Evolutionary conservation across 2,329 filamentous ascomycete genomes (phyloP).

Genomic region (Dactylonectria estremocensis): DNA sequence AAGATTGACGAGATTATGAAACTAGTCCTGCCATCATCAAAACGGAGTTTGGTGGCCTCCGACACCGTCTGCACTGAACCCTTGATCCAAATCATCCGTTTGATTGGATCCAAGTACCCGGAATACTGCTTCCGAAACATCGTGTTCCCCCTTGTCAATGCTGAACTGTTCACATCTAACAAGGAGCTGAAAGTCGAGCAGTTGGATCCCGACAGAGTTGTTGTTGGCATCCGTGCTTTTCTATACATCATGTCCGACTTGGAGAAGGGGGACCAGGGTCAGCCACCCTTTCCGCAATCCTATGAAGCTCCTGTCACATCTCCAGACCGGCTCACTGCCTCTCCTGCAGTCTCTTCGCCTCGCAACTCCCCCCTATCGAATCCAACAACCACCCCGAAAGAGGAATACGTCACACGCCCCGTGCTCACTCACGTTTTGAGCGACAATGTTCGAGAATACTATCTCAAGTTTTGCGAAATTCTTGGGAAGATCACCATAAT

Average conservation of each 20-base stretch:
- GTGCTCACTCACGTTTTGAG: constrained; percentile 75
- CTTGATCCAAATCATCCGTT: constrained; percentile 92
- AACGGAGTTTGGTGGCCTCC: constrained; percentile 84
- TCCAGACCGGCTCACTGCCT: constrained; percentile 67
- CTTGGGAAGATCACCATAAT: constrained; percentile 96
- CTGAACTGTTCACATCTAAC: constrained; percentile 85
- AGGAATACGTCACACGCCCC: constrained; percentile 78
- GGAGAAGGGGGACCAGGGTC: constrained; percentile 83
- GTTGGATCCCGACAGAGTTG: constrained; percentile 94
- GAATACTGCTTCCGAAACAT: constrained; percentile 94
- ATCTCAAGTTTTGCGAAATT: constrained; percentile 93
- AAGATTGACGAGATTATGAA: constrained; percentile 93
- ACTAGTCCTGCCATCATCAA: constrained; percentile 85
- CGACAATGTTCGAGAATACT: constrained; percentile 87
- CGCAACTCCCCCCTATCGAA: constrained; percentile 47
- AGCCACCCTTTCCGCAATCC: constrained; percentile 88
- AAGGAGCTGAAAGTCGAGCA: constrained; percentile 90
- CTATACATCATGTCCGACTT: constrained; percentile 93
- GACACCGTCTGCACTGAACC: constrained; percentile 90
- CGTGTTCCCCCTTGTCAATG: constrained; percentile 96
- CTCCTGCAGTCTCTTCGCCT: constrained; percentile 54
- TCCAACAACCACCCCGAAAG: constrained; percentile 55
- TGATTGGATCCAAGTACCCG: constrained; percentile 93
- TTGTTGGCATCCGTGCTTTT: constrained; percentile 96
- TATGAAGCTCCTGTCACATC: constrained; percentile 58